Conservation (phyloP, 441 rosid genomes). For the Raphanus hybrid region DNA sequence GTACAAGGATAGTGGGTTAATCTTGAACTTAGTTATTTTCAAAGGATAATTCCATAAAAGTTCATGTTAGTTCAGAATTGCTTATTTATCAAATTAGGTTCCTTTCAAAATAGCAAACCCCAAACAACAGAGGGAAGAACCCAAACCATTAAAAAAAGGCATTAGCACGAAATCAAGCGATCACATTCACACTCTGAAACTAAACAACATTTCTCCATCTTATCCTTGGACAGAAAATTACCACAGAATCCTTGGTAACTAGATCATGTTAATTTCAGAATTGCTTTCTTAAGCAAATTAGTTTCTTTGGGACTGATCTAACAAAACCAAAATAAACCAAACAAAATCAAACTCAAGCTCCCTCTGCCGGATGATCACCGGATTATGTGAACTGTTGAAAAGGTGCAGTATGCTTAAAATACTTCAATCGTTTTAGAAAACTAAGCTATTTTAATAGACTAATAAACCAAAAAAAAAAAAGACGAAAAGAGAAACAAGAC, state of each 20-base stretch:
- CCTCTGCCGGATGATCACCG: neutral
- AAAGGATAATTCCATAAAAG: neutral
- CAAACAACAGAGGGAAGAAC: neutral
- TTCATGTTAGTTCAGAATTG: neutral
- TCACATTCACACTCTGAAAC: neutral
- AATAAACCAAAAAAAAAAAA: constrained; percentile 4
- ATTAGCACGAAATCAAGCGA: neutral
- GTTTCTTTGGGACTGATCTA: neutral
- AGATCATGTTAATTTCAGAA: neutral
- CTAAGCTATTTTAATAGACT: constrained; percentile 28
- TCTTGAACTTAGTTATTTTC: neutral
- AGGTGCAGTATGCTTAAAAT: neutral
- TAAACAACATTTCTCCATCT: neutral
- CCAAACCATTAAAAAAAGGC: neutral
- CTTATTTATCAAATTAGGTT: neutral
- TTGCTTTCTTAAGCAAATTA: neutral
- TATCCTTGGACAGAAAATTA: neutral
- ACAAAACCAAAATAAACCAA: neutral
- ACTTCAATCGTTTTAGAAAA: constrained; percentile 20
- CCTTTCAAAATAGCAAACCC: neutral
- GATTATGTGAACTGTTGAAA: neutral
- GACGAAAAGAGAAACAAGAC: neutral
- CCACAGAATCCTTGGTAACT: neutral
- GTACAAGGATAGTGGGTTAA: neutral
- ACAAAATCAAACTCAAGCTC: neutral